Base-by-base conservation (phyloP, 2,329 filamentous ascomycete species). In the Cordyceps fumosorosea region DNA sequence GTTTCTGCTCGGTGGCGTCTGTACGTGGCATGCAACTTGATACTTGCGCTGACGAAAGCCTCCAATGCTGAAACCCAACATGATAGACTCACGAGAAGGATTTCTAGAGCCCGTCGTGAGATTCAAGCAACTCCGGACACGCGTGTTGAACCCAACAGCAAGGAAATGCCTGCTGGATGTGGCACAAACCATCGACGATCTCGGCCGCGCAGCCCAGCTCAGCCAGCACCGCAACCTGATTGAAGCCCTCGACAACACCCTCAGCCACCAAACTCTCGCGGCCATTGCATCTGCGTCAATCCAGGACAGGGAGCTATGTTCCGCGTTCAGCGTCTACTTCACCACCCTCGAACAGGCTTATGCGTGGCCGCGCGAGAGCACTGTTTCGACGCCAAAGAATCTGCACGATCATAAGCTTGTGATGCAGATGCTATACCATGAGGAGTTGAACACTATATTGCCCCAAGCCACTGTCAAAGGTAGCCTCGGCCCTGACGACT, bases 31-130 rank as follows among this genome's bases (percentile, higher is more conserved):
- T 44, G 7, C 45, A 26, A 11, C 48, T 10, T 32, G 5, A 11
- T 42, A 26, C 34, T 20, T 20, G 20, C 22, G 12, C 37, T 37
- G n/a, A 4, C 20, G 52, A 29, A 20, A 12, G 3, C 34, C 5
- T 24, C 16, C 12, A 14, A 29, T 1, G 34, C 34, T 5, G 16
- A 11, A 12, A 70, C 68, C 72, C 40, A 63, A 75, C 53, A 56
- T 47, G 54, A 47, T 40, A 2, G 45, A 56, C 45, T 56, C 54
- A 47, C 10, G 7, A 7, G 54, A 56, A 20, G 54, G 54, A 4
- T 47, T 22, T n/a, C 16, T 56, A 24, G 42, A 40, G 8, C 24
- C 54, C 29, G 40, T 47, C 24, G 42, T 56, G 40, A 29, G 40
- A 24, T 56, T 56, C 40, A 34, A 22, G 14, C 24, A 34, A 1